Conservation (phyloP, 768 basidiomycete species). For the Xerocomellus dryophilus region DNA sequence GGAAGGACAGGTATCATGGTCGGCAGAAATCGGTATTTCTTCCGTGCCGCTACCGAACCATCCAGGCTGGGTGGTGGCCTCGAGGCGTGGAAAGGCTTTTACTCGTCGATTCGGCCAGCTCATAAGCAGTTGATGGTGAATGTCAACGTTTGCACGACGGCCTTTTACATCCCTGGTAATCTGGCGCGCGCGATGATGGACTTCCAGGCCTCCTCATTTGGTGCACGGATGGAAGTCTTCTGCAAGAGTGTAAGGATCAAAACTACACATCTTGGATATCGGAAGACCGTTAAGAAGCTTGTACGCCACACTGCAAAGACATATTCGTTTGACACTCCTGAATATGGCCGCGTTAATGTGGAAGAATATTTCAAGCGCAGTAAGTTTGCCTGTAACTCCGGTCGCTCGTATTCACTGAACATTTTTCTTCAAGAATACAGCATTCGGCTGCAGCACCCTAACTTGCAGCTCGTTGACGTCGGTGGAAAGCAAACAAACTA, state of each 20-base stretch:
- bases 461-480: constrained; percentile 46
- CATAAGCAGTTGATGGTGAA: constrained; percentile 50
- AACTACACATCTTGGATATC: constrained; percentile 70
- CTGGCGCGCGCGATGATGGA: constrained; percentile 42
- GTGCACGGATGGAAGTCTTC: constrained; percentile 59
- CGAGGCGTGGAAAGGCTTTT: constrained; percentile 56
- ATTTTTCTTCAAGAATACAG: constrained; percentile 40
- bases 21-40: constrained; percentile 54
- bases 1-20: constrained; percentile 50
- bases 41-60: constrained; percentile 34
- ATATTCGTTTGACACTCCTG: constrained; percentile 41
- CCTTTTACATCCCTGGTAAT: constrained; percentile 44
- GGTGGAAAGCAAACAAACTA: constrained; percentile 42
- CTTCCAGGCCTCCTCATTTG: constrained; percentile 50
- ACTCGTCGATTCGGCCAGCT: constrained; percentile 39
- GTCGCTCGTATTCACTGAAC: neutral
- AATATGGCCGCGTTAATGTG: constrained; percentile 42
- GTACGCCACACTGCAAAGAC: constrained; percentile 39
- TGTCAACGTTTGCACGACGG: constrained; percentile 52
- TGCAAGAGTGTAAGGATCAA: constrained; percentile 63
- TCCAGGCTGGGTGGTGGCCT: constrained; percentile 48
- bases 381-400: constrained; percentile 23
- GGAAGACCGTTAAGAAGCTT: constrained; percentile 64
- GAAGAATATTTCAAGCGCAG: constrained; percentile 47
- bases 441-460: constrained; percentile 37